Evolutionary conservation across 805 yeast species (phyloP).

Genomic region (Wickerhamiella vanderwaltii): DNA sequence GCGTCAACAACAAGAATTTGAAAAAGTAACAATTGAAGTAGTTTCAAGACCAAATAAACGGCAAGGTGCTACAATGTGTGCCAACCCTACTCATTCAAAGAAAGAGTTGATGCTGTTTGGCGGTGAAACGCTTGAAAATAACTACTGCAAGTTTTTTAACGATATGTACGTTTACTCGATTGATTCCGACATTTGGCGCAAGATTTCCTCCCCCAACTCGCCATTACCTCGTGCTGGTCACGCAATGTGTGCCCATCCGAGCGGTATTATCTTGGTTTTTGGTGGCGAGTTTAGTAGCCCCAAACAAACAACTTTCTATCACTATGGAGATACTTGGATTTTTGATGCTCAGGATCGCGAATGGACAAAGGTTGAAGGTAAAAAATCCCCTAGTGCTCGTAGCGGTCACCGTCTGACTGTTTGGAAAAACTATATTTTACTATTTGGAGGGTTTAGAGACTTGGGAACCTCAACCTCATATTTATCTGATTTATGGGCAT

Average conservation of each 20-base stretch:
- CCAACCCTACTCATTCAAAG: conserved; percentile 63
- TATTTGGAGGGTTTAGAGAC: conserved; percentile 91
- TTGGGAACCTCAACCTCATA: conserved; percentile 75
- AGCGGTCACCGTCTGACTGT: conserved; percentile 84
- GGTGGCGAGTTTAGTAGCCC: conserved; percentile 98
- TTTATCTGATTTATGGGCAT: conserved; percentile 78
- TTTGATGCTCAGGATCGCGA: conserved; percentile 73
- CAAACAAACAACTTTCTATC: conserved; percentile 89
- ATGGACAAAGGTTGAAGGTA: conserved; percentile 77
- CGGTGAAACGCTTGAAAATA: conserved; percentile 56
- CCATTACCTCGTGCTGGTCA: conserved; percentile 93
- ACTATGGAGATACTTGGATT: conserved; percentile 93
- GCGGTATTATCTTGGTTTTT: conserved; percentile 72
- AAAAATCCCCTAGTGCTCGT: conserved; percentile 61
- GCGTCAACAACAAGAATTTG: conserved; percentile 65
- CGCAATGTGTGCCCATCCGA: conserved; percentile 85
- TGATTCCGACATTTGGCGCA: conserved; percentile 73
- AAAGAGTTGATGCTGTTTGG: conserved; percentile 78
- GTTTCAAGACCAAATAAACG: conserved; percentile 54
- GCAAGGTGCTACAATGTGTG: conserved; percentile 60
- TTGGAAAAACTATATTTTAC: conserved; percentile 80
- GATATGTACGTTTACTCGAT: conserved; percentile 64
- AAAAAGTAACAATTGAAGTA: conserved; percentile 51
- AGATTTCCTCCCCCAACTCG: conserved; percentile 63
- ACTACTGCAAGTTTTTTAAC: conserved; percentile 59